Percentiles rank a stretch among this genome's conserved stretches.
These are phyloP conservation scores for Vararia minispora DNA, from an alignment of 768 basidiomycete genomes.

Conservation along the genomic window DNA sequence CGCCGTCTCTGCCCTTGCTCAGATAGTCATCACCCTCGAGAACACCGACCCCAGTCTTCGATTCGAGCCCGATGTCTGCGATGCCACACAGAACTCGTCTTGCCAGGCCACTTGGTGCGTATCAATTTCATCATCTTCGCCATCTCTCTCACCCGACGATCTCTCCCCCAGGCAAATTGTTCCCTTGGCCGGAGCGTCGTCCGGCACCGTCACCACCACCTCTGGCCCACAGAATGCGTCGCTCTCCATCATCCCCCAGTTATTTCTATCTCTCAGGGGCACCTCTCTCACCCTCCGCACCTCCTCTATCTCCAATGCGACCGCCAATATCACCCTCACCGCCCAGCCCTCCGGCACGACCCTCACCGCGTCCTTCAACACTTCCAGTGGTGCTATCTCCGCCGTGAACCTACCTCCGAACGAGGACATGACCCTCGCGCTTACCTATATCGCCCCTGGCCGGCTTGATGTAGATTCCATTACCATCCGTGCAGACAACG, in stretches of 20 bases:
- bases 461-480: conserved; percentile 15
- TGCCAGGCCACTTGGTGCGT: conserved; percentile 4
- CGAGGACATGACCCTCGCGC: conserved; percentile 10
- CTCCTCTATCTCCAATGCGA: conserved; percentile 13
- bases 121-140: not conserved
- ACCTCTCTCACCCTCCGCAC: conserved; percentile 12
- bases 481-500: conserved; percentile 2
- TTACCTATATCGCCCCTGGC: conserved; percentile 11
- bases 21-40: conserved; percentile 6
- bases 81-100: conserved; percentile 3
- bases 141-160: not conserved
- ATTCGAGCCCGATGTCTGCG: not conserved
- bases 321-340: conserved; percentile 13
- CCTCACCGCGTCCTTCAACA: conserved; percentile 8
- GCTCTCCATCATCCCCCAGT: conserved; percentile 11
- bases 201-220: conserved; percentile 14
- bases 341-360: conserved; percentile 12
- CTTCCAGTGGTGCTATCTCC: conserved; percentile 11
- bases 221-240: conserved; percentile 6
- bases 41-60: conserved; percentile 13
- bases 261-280: conserved; percentile 15
- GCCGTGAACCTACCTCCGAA: conserved; percentile 10
- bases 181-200: conserved; percentile 6
- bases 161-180: conserved; percentile 9
- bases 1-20: not conserved